Evolutionary conservation across 2,329 filamentous ascomycete genomes (phyloP), one percentile per base, ranked within the genome.

Genomic region (Hymenoscyphus linearis): DNA sequence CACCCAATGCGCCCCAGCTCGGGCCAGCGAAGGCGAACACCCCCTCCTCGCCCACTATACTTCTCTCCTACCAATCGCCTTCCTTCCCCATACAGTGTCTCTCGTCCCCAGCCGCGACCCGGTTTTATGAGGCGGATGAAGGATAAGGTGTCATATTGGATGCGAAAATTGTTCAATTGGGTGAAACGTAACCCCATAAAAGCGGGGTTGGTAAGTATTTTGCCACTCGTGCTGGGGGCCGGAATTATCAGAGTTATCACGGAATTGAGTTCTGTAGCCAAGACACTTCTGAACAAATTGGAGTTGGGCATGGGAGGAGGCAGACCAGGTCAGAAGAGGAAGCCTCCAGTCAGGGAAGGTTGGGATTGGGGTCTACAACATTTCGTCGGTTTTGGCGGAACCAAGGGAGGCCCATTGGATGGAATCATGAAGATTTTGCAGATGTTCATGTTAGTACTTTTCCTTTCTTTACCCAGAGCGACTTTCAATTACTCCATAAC

Each of bases 391-490:
- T 70, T 71, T 61, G 67, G 59, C 1, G 66, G 69, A 4, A 60
- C 65, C 5, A 70, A 69, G 37, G 62, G 59, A 1, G 69, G 68
- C 0, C 66, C 70, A 3, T n/a, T 71, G 22, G 65, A 70, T 54
- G 70, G 70, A 2, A 52, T 70, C n/a, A 54, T 71, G 59, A 72
- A 67, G 60, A 62, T 71, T n/a, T n/a, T 70, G 34, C 68, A 70
- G 35, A 68, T 72, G 67, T 58, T 65, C 26, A 56, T 68, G 70
- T 72, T 56, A 62, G 70, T 70, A 35, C 25, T 1, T 10, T n/a
- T 26, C 22, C 14, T 40, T 31, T 44, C 25, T 2, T 25, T 47
- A 13, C 35, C 5, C 37, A 2, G 9, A 55, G 3, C n/a, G 13
- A 34, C 6, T 26, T 18, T 12, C 36, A 12, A 31, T 31, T 9